phyloP scores from a whole-genome alignment of 2,329 filamentous ascomycete species.

The Sclerotinia subarctica region DNA sequence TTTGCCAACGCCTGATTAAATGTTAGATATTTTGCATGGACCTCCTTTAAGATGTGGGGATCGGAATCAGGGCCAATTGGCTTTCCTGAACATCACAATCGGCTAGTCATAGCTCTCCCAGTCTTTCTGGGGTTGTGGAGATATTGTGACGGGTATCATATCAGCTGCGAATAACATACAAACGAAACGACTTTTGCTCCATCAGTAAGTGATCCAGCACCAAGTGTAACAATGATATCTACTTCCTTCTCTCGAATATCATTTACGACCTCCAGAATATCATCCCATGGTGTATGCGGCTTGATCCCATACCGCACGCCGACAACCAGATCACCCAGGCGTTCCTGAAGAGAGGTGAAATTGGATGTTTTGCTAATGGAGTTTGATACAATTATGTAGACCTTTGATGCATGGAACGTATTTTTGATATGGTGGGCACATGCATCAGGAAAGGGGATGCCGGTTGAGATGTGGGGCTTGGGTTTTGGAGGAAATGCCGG shows the following conservation, averaged over 20 bases:
- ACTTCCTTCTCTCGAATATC: conserved; percentile 31
- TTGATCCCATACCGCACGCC: conserved; percentile 37
- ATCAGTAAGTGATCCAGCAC: conserved; percentile 38
- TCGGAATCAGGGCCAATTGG: no score
- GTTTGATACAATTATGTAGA: conserved; percentile 38
- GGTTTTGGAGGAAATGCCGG: conserved; percentile 36
- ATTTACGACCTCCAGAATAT: conserved; percentile 35
- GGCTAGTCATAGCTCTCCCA: not conserved
- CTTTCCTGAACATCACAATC: not conserved
- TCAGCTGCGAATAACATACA: conserved; percentile 24
- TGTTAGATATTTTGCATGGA: not conserved
- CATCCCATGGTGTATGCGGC: conserved; percentile 38
- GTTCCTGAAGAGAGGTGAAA: conserved; percentile 31
- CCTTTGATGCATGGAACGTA: conserved; percentile 33
- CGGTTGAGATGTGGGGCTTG: conserved; percentile 22
- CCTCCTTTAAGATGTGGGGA: not conserved
- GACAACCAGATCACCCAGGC: conserved; percentile 33
- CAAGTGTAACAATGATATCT: conserved; percentile 39
- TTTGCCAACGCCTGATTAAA: conserved; percentile 31
- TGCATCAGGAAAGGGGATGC: conserved; percentile 24
- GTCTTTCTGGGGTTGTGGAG: not conserved
- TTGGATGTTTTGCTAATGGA: conserved; percentile 38
- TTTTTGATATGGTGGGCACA: conserved; percentile 33
- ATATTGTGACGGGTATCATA: not conserved
- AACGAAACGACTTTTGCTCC: conserved; percentile 37